phyloP scores from a whole-genome alignment of 441 rosid genomes.

The Brassica balearica region DNA sequence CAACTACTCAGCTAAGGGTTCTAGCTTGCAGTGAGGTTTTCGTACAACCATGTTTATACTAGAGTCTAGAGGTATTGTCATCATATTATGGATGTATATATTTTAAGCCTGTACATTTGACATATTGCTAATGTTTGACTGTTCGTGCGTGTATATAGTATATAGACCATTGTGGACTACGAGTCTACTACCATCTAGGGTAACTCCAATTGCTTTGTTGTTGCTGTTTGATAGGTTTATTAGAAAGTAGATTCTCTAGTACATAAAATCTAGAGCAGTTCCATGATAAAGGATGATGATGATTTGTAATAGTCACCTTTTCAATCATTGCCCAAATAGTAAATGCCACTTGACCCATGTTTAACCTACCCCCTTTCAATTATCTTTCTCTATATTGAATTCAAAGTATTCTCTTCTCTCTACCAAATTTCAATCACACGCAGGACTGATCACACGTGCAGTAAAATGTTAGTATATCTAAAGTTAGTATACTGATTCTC shows the following conservation, averaged over 20 bases:
- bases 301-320: slow-evolving; percentile 27
- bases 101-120: background rate
- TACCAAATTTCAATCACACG: background rate
- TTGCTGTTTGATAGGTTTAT: slow-evolving; percentile 6
- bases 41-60: background rate
- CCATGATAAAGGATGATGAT: slow-evolving; percentile 18
- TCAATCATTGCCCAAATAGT: slow-evolving; percentile 44
- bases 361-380: slow-evolving; percentile 34
- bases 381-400: slow-evolving; percentile 18
- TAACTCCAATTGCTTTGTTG: background rate
- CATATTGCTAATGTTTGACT: background rate
- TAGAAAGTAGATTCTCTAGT: slow-evolving; percentile 32
- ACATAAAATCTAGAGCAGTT: slow-evolving; percentile 30
- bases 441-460: background rate
- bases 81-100: too few species aligned
- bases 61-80: background rate
- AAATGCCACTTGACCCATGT: slow-evolving; percentile 31
- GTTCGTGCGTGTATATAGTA: background rate
- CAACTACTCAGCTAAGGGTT: too few species aligned
- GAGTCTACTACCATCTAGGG: slow-evolving; percentile 15
- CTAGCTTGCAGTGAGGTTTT: background rate
- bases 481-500: too few species aligned
- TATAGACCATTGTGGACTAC: slow-evolving; percentile 6
- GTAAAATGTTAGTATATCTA: background rate
- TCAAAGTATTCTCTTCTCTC: slow-evolving; percentile 13